Conservation (phyloP, 1,284 basidiomycete species). For the Trichosporon ovoides region DNA sequence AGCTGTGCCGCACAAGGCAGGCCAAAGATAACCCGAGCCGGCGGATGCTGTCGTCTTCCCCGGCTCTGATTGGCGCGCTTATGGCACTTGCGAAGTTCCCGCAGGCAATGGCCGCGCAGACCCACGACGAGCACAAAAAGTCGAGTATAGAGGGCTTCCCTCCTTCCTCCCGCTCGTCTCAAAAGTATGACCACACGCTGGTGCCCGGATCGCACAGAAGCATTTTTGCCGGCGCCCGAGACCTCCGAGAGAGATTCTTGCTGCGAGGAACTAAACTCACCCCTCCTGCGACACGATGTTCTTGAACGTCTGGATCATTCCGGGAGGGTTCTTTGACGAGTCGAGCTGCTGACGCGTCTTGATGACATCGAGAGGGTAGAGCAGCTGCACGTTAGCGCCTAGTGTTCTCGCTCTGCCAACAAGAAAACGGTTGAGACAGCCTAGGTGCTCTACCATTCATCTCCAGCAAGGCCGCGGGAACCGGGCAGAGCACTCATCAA, state of each 20-base stretch:
- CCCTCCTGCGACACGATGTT: conserved; percentile 65
- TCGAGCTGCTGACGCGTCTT: conserved; percentile 98
- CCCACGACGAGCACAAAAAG: background rate
- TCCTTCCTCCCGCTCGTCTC: too few species aligned
- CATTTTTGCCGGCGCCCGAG: background rate
- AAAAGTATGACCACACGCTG: background rate
- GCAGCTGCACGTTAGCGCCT: conserved; percentile 23
- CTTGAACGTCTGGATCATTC: conserved; percentile 71
- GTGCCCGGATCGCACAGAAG: background rate
- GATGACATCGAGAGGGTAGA: conserved; percentile 53
- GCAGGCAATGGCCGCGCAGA: conserved; percentile 6
- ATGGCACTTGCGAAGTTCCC: background rate
- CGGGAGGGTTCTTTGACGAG: conserved; percentile 66
- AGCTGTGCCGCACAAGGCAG: background rate
- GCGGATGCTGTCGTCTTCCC: background rate
- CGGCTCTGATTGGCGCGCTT: conserved; percentile 1
- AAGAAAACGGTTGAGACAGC: too few species aligned
- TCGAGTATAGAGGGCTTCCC: too few species aligned
- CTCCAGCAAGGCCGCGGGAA: too few species aligned
- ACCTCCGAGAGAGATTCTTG: background rate
- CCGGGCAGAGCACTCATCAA: too few species aligned
- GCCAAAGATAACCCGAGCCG: background rate
- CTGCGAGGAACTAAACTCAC: conserved; percentile 27
- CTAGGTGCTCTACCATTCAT: too few species aligned
- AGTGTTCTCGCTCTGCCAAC: too few species aligned